Conservation (phyloP, 2,329 filamentous ascomycete genomes). For the Xylaria sp. region DNA sequence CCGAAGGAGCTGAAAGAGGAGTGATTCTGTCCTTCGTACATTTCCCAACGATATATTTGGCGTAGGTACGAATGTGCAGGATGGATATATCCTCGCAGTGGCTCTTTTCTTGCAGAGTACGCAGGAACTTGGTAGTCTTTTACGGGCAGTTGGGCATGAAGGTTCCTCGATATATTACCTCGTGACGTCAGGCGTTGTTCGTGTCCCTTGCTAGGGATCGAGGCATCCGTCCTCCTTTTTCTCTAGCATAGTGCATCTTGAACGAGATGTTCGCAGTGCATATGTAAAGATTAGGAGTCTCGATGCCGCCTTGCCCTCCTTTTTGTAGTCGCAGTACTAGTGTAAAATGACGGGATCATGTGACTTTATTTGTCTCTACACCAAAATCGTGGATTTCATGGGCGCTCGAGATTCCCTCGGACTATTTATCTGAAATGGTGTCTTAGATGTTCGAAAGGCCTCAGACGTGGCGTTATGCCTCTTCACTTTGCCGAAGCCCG, state of each 20-base stretch:
- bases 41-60: background rate
- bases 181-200: background rate
- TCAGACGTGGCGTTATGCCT: no score
- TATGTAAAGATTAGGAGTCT: background rate
- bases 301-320: background rate
- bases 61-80: background rate
- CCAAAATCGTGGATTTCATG: no score
- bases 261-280: background rate
- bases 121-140: background rate
- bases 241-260: background rate
- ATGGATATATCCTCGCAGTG: background rate
- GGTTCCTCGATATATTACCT: background rate
- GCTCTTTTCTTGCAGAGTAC: background rate
- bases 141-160: background rate
- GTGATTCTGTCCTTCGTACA: background rate
- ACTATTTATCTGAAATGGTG: no score
- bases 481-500: no score
- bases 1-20: constrained; percentile 25
- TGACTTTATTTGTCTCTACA: no score
- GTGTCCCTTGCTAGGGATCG: background rate
- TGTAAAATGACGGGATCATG: no score
- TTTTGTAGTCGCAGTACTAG: no score
- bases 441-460: no score
- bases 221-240: background rate
- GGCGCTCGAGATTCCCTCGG: no score